A percentile compares a stretch with the other conserved stretches of the same genome.
phyloP scores from a whole-genome alignment of 2,329 filamentous ascomycete species.

The Phialophora macrospora region DNA sequence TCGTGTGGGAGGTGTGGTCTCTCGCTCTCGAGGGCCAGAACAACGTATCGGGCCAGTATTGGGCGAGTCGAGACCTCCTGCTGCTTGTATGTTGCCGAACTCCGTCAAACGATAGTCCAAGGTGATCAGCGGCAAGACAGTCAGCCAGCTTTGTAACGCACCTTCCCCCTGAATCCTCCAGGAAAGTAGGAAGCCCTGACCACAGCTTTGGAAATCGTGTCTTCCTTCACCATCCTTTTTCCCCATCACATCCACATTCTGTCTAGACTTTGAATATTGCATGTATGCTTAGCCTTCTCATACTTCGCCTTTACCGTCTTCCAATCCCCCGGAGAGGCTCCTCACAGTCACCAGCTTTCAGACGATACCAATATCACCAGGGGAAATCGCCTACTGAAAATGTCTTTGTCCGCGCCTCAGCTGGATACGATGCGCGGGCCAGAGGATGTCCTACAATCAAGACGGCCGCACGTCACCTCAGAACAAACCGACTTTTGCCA shows the following conservation, averaged over 20 bases:
- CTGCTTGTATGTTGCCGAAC: background rate
- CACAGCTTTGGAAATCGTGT: background rate
- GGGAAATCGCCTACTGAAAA: background rate
- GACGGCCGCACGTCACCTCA: background rate
- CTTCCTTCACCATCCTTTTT: background rate
- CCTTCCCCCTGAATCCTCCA: background rate
- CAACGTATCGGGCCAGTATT: too few species aligned
- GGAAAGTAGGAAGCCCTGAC: background rate
- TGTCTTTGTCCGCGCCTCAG: background rate
- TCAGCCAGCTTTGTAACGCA: background rate
- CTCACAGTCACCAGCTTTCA: background rate
- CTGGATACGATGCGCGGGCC: background rate
- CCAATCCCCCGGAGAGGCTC: background rate
- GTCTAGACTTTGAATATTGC: background rate
- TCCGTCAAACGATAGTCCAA: background rate
- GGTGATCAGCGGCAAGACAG: background rate
- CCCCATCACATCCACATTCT: background rate
- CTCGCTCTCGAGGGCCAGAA: too few species aligned
- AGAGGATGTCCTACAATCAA: background rate
- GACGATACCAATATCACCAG: background rate
- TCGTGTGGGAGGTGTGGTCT: too few species aligned
- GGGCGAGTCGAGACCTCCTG: background rate
- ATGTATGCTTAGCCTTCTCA: slow-evolving; percentile 3
- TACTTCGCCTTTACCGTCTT: background rate
- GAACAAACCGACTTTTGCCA: slow-evolving; percentile 43